Evolutionary conservation across 768 basidiomycete genomes (phyloP), one percentile per base, ranked within the genome.

Genomic region (Suillus discolor): DNA sequence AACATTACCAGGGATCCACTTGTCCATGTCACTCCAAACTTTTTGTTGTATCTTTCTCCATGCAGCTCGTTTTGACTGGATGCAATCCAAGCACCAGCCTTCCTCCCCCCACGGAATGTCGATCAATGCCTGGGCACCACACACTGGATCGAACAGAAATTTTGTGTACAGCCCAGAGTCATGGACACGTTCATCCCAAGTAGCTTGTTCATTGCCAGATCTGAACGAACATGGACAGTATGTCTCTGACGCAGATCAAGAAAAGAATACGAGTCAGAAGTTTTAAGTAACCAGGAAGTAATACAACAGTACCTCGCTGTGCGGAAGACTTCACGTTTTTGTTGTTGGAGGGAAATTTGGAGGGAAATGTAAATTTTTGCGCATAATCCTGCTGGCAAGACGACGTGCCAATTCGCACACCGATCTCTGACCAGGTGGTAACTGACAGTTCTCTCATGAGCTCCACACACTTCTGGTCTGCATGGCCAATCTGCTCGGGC

Each of bases 71-170:
- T 75, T 69, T 62, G 62, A 68, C 41, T 65, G 57, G 34, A 77
- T 74, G 66, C 81, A 81, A 41, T 64, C 71, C 16, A 65, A 61
- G 63, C 81, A 82, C 62, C 72, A 80, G 6, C 75, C 79, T 34
- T 71, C 68, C 7, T 68, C 70, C 69, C 18, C 72, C 66, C 66
- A 71, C 8, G 71, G 67, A 34, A 77, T 67, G 1, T 72, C 71
- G 20, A 69, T 64, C 34, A 82, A 68, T 16, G 64, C 70, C 59
- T 75, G 68, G 18, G 82, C 62, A 13, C 79, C 81, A 51, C 70
- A 74, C 34, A 81, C 63, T 20, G 78, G 75, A 63, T 82, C 80
- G 45, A 69, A 67, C 60, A 77, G 67, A 31, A 73, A 74, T 31
- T 71, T 66, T 44, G 72, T 74, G 53, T 73, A 75, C 54, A 79